Conservation (phyloP, 106 monocot species). For the Allium fistulosum region DNA sequence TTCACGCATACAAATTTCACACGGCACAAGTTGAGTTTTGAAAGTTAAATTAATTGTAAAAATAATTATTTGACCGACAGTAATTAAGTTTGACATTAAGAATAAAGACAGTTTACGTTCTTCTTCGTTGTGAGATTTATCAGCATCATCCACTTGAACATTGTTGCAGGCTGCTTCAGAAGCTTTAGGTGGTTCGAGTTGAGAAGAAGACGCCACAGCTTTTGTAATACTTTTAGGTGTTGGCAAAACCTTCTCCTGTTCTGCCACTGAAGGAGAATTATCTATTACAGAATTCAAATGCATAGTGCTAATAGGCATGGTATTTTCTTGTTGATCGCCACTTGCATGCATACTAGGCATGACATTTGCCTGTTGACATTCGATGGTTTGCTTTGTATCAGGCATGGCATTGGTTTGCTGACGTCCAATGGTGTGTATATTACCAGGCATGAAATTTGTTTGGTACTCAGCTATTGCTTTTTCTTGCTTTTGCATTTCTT, state of each 20-base stretch:
- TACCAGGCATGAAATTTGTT: slow-evolving; percentile 3
- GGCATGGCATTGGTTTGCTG: too few species aligned
- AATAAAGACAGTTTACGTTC: background rate
- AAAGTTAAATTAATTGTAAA: too few species aligned
- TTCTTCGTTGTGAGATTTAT: slow-evolving; percentile 1
- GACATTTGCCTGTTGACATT: too few species aligned
- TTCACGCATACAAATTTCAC: too few species aligned
- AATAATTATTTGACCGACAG: too few species aligned
- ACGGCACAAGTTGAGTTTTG: too few species aligned
- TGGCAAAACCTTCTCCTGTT: background rate
- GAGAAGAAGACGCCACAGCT: background rate
- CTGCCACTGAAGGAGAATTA: background rate
- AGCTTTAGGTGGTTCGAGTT: slow-evolving; percentile 5
- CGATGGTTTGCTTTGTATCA: too few species aligned
- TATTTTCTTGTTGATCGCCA: too few species aligned
- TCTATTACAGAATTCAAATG: background rate
- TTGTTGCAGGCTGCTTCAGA: background rate
- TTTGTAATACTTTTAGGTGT: background rate
- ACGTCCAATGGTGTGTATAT: background rate
- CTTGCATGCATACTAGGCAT: too few species aligned
- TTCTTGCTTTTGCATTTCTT: slow-evolving; percentile 45
- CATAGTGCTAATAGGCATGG: too few species aligned
- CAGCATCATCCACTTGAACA: background rate
- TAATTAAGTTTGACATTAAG: too few species aligned
- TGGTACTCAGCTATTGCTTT: slow-evolving; percentile 31